These are phyloP conservation scores for Phialocephala subalpina DNA, from an alignment of 2,329 filamentous ascomycete species.

Conservation along the genomic window DNA sequence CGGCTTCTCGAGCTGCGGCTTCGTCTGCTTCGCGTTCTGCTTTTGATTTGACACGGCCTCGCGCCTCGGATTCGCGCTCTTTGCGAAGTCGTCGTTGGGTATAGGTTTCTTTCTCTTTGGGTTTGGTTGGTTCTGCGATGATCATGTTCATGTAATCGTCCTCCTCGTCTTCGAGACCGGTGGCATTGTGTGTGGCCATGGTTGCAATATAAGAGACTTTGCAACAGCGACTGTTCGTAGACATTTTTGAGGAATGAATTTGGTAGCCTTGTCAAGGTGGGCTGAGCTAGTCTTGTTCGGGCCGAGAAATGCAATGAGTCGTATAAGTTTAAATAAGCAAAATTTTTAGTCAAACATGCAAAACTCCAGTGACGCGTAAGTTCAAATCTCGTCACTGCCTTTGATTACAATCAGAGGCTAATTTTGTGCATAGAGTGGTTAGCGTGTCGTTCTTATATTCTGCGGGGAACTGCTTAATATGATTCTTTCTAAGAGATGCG, in stretches of 20 bases:
- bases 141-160: constrained; percentile 99
- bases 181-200: constrained; percentile 33
- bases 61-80: constrained; percentile 70
- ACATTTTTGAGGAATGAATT: background rate
- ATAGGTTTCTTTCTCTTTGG: constrained; percentile 64
- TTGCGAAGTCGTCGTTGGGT: constrained; percentile 57
- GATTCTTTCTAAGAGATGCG: constrained; percentile 40
- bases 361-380: constrained; percentile 43
- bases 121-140: constrained; percentile 70
- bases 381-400: constrained; percentile 34
- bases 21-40: constrained; percentile 81
- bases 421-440: constrained; percentile 41
- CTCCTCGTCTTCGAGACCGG: constrained; percentile 68
- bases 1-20: constrained; percentile 74
- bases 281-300: background rate
- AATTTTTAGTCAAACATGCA: constrained; percentile 37
- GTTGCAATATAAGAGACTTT: constrained; percentile 7
- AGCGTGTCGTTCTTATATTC: constrained; percentile 46
- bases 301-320: background rate
- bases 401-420: constrained; percentile 35
- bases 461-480: constrained; percentile 40
- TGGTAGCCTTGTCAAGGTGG: background rate
- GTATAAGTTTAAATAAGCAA: constrained; percentile 32
- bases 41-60: constrained; percentile 78
- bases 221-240: background rate